phyloP scores from a whole-genome alignment of 257 asterid genomes.

The Penstemon newberryi region DNA sequence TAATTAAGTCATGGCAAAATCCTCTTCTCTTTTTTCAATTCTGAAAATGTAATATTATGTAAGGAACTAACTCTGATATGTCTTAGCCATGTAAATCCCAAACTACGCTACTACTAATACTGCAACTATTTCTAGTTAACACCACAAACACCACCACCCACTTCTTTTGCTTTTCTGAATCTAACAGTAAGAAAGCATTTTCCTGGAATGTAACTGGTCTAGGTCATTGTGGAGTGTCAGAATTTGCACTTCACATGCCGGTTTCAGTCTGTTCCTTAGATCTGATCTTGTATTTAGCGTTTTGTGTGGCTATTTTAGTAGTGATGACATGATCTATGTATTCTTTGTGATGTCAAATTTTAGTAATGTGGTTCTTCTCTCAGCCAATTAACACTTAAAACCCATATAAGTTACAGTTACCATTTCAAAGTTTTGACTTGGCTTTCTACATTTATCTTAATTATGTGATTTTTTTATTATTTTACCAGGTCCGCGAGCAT shows the following conservation, averaged over 20 bases:
- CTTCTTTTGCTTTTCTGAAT: too few species aligned
- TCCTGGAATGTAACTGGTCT: neutral
- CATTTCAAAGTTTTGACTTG: neutral
- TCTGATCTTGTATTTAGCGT: neutral
- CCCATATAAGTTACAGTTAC: neutral
- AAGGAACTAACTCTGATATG: neutral
- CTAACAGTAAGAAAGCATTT: too few species aligned
- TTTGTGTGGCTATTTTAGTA: neutral
- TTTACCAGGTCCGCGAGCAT: constrained; percentile 84
- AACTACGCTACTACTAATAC: neutral
- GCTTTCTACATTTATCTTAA: constrained; percentile 5
- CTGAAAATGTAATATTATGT: neutral
- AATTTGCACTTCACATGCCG: neutral
- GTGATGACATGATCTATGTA: neutral
- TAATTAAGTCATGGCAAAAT: neutral
- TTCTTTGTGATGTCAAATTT: constrained; percentile 2
- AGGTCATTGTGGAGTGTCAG: neutral
- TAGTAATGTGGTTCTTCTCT: constrained; percentile 7
- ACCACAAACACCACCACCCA: neutral
- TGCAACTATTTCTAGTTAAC: neutral
- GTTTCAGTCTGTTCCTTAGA: neutral
- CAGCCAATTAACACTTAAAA: neutral
- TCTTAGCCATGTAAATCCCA: constrained; percentile 1
- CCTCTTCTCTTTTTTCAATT: too few species aligned
- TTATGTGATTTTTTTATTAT: constrained; percentile 24